Evolutionary conservation across 2,329 filamentous ascomycete species (phyloP).

Genomic region (Neocucurbitaria cava): DNA sequence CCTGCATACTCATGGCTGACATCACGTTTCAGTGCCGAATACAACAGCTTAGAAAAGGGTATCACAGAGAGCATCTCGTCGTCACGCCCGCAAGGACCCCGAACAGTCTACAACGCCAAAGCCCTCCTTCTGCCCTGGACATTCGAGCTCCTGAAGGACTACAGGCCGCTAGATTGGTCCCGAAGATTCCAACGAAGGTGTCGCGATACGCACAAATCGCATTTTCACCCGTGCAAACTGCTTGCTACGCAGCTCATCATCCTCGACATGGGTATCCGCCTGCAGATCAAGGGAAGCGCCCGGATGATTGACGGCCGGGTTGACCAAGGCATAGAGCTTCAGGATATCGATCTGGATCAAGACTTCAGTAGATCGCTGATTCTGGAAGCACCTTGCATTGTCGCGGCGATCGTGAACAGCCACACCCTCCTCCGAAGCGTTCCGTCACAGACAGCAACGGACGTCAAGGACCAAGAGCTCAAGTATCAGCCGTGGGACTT

Average conservation of each 20-base stretch:
- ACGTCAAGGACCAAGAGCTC: too few relatives aligned
- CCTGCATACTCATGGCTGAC: not conserved
- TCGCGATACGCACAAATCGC: not conserved
- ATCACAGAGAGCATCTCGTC: not conserved
- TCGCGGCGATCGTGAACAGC: not conserved
- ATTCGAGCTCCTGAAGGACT: not conserved
- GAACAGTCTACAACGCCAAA: not conserved
- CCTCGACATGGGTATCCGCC: conserved; percentile 3
- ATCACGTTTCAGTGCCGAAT: not conserved
- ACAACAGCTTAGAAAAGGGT: not conserved
- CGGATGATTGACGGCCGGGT: not conserved
- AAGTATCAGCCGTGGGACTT: not conserved
- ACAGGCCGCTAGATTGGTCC: not conserved
- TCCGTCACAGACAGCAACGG: not conserved
- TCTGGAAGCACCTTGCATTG: not conserved
- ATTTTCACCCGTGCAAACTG: not conserved
- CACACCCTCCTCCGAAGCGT: not conserved
- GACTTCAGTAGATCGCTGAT: not conserved
- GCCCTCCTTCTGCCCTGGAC: not conserved
- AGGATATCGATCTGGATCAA: not conserved
- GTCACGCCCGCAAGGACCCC: not conserved
- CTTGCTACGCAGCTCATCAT: not conserved
- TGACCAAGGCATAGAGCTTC: not conserved
- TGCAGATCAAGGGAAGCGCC: not conserved
- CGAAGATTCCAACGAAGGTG: not conserved